Conservation (phyloP, 257 asterid species). For the Galeopsis tetrahit region DNA sequence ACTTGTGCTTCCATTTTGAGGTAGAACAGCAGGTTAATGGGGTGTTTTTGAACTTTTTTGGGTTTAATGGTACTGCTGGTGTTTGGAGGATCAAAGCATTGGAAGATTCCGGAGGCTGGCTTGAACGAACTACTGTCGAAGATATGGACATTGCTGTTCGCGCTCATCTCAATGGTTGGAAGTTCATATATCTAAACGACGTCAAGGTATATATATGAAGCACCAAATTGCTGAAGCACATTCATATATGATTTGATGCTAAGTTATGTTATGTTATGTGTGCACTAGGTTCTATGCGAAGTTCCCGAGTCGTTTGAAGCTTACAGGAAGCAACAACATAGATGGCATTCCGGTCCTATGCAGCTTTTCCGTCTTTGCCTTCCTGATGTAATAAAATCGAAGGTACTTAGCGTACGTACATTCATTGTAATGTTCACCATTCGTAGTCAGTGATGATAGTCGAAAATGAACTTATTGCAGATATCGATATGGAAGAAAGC, state of each 20-base stretch:
- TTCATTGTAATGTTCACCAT: not conserved
- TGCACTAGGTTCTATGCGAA: slow-evolving; percentile 61
- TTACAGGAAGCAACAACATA: slow-evolving; percentile 72
- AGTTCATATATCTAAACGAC: slow-evolving; percentile 64
- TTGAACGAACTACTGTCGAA: slow-evolving; percentile 73
- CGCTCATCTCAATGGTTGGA: slow-evolving; percentile 77
- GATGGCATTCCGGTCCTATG: slow-evolving; percentile 90
- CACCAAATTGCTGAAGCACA: not conserved
- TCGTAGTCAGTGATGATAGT: too few relatives aligned
- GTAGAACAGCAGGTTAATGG: slow-evolving; percentile 84
- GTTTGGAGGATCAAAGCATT: slow-evolving; percentile 75
- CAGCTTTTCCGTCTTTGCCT: slow-evolving; percentile 76
- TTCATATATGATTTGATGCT: too few relatives aligned
- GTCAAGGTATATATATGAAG: too few relatives aligned
- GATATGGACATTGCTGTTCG: slow-evolving; percentile 81
- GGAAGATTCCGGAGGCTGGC: slow-evolving; percentile 84
- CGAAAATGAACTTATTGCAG: slow-evolving; percentile 39
- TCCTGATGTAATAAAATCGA: slow-evolving; percentile 59
- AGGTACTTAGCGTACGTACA: slow-evolving; percentile 41
- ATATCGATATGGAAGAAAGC: slow-evolving; percentile 71
- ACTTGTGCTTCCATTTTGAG: slow-evolving; percentile 72
- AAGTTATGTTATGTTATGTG: too few relatives aligned
- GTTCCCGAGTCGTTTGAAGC: slow-evolving; percentile 82
- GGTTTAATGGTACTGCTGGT: slow-evolving; percentile 78
- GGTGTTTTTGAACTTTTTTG: slow-evolving; percentile 72